Conservation (phyloP, 169 alveolate genomes). For the Babesia ovis region DNA sequence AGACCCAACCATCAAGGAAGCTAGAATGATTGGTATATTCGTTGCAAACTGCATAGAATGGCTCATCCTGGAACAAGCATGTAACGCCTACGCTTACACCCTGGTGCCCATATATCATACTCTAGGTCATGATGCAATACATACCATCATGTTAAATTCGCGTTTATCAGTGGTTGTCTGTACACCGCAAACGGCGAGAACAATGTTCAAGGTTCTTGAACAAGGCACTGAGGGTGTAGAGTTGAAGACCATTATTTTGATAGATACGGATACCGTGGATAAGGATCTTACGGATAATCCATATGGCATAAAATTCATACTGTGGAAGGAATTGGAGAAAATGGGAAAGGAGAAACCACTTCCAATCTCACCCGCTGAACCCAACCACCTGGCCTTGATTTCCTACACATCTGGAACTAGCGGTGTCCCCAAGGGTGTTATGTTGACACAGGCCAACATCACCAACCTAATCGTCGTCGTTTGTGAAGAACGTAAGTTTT, state of each 20-base stretch:
- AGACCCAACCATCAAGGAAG: slow-evolving; percentile 10
- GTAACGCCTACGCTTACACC: slow-evolving; percentile 80
- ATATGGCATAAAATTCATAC: slow-evolving; percentile 35
- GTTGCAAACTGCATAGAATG: slow-evolving; percentile 80
- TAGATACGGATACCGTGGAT: slow-evolving; percentile 18
- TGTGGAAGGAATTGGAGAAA: slow-evolving; percentile 65
- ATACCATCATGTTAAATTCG: slow-evolving; percentile 67
- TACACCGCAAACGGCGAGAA: slow-evolving; percentile 51
- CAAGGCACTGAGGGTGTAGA: slow-evolving; percentile 44
- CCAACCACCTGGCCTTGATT: slow-evolving; percentile 84
- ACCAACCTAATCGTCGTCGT: slow-evolving; percentile 50
- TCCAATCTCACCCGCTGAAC: slow-evolving; percentile 70
- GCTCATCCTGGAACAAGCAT: slow-evolving; percentile 80
- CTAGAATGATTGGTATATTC: slow-evolving; percentile 67
- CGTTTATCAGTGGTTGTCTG: slow-evolving; percentile 46
- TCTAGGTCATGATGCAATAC: slow-evolving; percentile 76
- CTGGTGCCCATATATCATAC: slow-evolving; percentile 83
- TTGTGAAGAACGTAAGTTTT: slow-evolving; percentile 20
- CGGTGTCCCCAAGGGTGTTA: slow-evolving; percentile 97
- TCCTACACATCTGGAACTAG: slow-evolving; percentile 98
- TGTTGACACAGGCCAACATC: slow-evolving; percentile 86
- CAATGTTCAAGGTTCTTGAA: slow-evolving; percentile 25
- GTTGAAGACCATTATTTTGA: slow-evolving; percentile 32
- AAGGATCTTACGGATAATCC: slow-evolving; percentile 16
- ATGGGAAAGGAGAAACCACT: slow-evolving; percentile 60